Evolutionary conservation across 2,329 filamentous ascomycete species (phyloP).

Genomic region (Nothomitra cinnamomea): DNA sequence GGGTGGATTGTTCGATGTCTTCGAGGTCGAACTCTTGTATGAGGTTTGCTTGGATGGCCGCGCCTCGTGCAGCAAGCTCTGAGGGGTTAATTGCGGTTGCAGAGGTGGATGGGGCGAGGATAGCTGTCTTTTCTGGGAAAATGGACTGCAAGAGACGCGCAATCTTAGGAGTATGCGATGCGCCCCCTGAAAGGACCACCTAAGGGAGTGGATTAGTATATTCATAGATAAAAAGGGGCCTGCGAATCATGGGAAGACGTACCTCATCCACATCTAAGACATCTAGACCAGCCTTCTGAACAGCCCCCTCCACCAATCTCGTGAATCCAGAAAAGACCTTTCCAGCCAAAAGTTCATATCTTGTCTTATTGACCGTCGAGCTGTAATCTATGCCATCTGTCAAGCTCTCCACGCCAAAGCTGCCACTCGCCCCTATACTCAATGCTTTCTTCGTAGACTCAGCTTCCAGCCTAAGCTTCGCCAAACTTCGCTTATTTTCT

Average conservation of each 20-base stretch:
- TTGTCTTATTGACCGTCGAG: slow-evolving; percentile 77
- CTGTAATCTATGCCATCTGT: slow-evolving; percentile 81
- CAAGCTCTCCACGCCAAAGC: slow-evolving; percentile 84
- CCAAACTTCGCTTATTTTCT: slow-evolving; percentile 61
- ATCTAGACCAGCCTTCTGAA: slow-evolving; percentile 86
- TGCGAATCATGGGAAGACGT: slow-evolving; percentile 1
- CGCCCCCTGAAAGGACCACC: slow-evolving; percentile 82
- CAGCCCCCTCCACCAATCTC: slow-evolving; percentile 62
- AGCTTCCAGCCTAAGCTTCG: slow-evolving; percentile 83
- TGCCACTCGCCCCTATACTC: slow-evolving; percentile 72
- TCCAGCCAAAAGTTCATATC: slow-evolving; percentile 76
- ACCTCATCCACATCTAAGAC: slow-evolving; percentile 79
- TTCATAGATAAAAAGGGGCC: not conserved
- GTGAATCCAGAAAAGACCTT: slow-evolving; percentile 84
- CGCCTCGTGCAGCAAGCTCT: slow-evolving; percentile 74
- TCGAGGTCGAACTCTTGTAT: slow-evolving; percentile 87
- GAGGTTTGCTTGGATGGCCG: slow-evolving; percentile 85
- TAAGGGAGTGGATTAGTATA: slow-evolving; percentile 11
- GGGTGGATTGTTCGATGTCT: slow-evolving; percentile 90
- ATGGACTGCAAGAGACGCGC: slow-evolving; percentile 60
- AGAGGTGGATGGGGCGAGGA: slow-evolving; percentile 71
- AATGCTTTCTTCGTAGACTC: slow-evolving; percentile 87
- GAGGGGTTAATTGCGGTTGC: slow-evolving; percentile 77
- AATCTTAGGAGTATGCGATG: slow-evolving; percentile 85
- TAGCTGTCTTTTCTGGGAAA: slow-evolving; percentile 63